phyloP scores from a whole-genome alignment of 257 asterid species.

The Sherardia arvensis region DNA sequence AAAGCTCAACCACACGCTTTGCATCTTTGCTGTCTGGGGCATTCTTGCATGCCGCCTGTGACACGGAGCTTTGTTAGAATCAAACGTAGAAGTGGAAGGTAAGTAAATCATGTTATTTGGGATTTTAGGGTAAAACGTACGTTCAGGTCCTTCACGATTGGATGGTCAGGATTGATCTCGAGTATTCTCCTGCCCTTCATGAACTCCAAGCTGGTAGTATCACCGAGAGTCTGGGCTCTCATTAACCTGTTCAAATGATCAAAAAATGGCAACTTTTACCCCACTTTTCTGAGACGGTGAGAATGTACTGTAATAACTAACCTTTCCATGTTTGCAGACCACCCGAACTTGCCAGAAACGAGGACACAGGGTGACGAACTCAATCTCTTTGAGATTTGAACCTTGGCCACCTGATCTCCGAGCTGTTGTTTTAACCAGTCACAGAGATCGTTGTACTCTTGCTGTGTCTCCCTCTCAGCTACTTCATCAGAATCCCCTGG shows the following conservation, averaged over 20 bases:
- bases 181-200: constrained; percentile 96
- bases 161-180: constrained; percentile 96
- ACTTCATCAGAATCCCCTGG: constrained; percentile 92
- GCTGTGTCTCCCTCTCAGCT: constrained; percentile 67
- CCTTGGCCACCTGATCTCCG: constrained; percentile 96
- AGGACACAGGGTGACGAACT: constrained; percentile 99
- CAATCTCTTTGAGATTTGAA: constrained; percentile 81
- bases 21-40: constrained; percentile 86
- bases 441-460: constrained; percentile 77
- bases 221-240: constrained; percentile 96
- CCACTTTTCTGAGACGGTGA: not conserved
- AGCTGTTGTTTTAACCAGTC: constrained; percentile 97
- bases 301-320: constrained; percentile 3
- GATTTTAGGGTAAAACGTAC: constrained; percentile 30
- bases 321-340: constrained; percentile 99
- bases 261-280: not conserved
- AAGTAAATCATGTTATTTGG: not conserved
- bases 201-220: constrained; percentile 81
- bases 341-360: constrained; percentile 98
- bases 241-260: constrained; percentile 46
- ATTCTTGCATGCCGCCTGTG: constrained; percentile 96
- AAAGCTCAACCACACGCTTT: constrained; percentile 78
- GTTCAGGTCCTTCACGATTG: constrained; percentile 80
- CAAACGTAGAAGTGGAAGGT: not conserved
- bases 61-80: not conserved